Percentiles rank a stretch among this genome's conserved stretches.
These are phyloP conservation scores for Candida wancherniae DNA, from an alignment of 805 yeast species.

Conservation along the genomic window DNA sequence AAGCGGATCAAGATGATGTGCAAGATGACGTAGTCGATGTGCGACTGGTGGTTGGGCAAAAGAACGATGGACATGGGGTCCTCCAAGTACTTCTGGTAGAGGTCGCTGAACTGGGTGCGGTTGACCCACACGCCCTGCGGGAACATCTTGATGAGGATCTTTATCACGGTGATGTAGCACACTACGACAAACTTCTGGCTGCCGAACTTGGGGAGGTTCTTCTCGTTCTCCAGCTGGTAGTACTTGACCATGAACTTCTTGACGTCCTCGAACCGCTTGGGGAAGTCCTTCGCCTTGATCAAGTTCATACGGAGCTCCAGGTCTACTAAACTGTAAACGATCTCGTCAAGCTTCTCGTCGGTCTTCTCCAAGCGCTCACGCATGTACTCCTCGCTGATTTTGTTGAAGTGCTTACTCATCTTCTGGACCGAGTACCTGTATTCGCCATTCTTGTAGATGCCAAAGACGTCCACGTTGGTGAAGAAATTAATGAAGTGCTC, in stretches of 20 bases:
- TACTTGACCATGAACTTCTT: conserved; percentile 35
- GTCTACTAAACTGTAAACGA: conserved; percentile 31
- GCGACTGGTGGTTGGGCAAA: conserved; percentile 60
- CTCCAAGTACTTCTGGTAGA: conserved; percentile 28
- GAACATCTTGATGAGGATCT: conserved; percentile 31
- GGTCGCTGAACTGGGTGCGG: conserved; percentile 23
- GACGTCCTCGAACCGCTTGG: conserved; percentile 30
- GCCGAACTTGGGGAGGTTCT: conserved; percentile 32
- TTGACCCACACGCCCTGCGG: conserved; percentile 41
- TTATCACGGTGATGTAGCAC: conserved; percentile 36
- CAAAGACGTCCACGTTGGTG: conserved; percentile 24
- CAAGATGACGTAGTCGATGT: conserved; percentile 54
- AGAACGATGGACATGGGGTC: conserved; percentile 44
- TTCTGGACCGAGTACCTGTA: conserved; percentile 32
- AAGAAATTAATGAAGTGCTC: conserved; percentile 29
- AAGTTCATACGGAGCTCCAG: conserved; percentile 36
- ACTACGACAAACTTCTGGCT: conserved; percentile 25
- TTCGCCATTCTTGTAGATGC: conserved; percentile 32
- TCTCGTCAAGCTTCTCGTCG: conserved; percentile 32
- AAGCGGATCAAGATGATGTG: conserved; percentile 51
- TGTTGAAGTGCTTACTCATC: conserved; percentile 23
- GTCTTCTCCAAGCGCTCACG: conserved; percentile 25
- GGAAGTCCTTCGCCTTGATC: conserved; percentile 30
- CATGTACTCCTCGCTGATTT: conserved; percentile 27
- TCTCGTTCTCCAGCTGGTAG: conserved; percentile 32